Conservation (phyloP, 345 rosid species). For the Adansonia digitata region DNA sequence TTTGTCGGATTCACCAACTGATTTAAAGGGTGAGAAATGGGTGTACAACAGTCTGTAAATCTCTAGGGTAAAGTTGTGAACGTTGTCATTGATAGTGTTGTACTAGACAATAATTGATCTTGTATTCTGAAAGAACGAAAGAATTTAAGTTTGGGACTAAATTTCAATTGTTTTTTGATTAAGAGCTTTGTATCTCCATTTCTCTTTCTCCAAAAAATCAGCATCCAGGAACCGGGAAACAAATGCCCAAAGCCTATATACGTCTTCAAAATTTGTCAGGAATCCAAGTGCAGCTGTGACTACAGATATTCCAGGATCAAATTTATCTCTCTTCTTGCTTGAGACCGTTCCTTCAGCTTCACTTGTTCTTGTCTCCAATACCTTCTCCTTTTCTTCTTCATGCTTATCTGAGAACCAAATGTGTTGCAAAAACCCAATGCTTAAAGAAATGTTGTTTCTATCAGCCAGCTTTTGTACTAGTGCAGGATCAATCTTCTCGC, state of each 20-base stretch:
- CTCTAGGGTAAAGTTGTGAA: not conserved
- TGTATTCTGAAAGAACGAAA: conserved; percentile 8
- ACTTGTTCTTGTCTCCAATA: conserved; percentile 17
- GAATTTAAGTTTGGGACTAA: conserved; percentile 17
- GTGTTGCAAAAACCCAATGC: conserved; percentile 44
- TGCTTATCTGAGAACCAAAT: conserved; percentile 29
- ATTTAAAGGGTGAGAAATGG: not conserved
- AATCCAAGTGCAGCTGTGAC: conserved; percentile 60
- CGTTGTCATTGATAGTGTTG: not conserved
- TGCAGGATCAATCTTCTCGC: conserved; percentile 56
- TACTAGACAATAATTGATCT: not conserved
- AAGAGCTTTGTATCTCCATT: conserved; percentile 76
- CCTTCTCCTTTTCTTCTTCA: conserved; percentile 19
- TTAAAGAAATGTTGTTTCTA: conserved; percentile 51
- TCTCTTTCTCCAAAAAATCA: conserved; percentile 89
- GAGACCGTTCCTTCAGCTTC: not conserved
- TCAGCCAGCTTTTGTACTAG: conserved; percentile 77
- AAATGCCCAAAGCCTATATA: conserved; percentile 72
- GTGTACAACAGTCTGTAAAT: not conserved
- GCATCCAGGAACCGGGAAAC: conserved; percentile 81
- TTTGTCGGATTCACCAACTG: no score
- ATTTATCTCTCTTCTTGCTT: conserved; percentile 14
- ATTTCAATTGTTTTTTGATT: conserved; percentile 54
- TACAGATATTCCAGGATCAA: conserved; percentile 33
- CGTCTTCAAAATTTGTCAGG: conserved; percentile 71